Evolutionary conservation across 192 early-diverging fungal species (phyloP), one percentile per base, ranked within the genome.

Genomic region (Umbelopsis vinacea): DNA sequence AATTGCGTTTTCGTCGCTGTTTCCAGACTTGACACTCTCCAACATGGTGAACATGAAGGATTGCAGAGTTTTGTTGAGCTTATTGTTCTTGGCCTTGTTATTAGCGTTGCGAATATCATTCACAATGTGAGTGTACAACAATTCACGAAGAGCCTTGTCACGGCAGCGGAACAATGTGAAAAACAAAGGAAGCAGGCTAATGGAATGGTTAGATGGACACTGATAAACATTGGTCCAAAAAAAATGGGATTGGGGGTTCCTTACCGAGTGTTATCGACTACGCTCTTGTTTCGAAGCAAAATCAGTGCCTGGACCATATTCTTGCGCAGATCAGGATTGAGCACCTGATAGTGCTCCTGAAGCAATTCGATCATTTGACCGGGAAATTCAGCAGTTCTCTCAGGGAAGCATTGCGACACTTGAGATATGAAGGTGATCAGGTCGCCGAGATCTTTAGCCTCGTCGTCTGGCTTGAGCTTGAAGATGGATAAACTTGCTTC

Each of bases 1-100:
- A 78, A 97, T 90, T 52, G 89, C 89, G 53, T 90, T 89, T 72
- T 92, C 91, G 35, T 81, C 75, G 72, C 84, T 86, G 74, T 87
- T 89, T 46, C 87, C 87, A 2, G 87, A 81, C 48, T 89, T 88
- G 15, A 89, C 86, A 46, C 87, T 84, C 48, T 89, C 91, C 22
- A 98, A 82, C 90, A 99, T 96, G 60, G 91, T 97, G 80, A 96
- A 99, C 97, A 99, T 98, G 74, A 93, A 97, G 68, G 92, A 93
- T 84, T 98, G 98, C 50, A 99, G 84, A 21, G 92, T 90, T 79
- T 97, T 98, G 90, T 99, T 99, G 57, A 99, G 84, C 79, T 94
- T 94, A 89, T 97, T 96, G 87, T 99, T 98, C 81, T 95, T 96
- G 33, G 89, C 85, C 77, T 96, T 96, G 37, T 85, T 87, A 84